These are phyloP conservation scores for Cladophialophora yegresii DNA, from an alignment of 2,329 filamentous ascomycete species.

Conservation along the genomic window DNA sequence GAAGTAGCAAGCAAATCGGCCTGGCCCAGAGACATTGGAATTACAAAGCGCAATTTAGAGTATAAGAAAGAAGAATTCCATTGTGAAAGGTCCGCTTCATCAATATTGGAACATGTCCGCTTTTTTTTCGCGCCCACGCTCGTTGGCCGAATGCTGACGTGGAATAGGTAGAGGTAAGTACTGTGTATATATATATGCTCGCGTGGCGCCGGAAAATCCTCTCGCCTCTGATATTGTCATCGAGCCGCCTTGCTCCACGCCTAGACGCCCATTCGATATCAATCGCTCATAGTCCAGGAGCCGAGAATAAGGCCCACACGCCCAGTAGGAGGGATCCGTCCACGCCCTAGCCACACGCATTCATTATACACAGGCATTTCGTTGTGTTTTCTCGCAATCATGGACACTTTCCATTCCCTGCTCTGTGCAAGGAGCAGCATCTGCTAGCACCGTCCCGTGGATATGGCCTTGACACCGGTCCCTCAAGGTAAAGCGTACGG, in stretches of 20 bases:
- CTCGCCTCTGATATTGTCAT: not conserved
- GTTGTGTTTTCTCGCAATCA: not conserved
- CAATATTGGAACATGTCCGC: not conserved
- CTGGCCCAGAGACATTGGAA: not conserved
- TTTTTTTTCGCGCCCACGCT: not conserved
- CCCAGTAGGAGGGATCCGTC: not conserved
- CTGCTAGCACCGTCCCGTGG: too few species aligned
- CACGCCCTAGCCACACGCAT: not conserved
- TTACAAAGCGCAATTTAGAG: too few species aligned
- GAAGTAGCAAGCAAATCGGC: not conserved
- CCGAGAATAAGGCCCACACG: not conserved
- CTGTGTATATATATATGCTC: not conserved
- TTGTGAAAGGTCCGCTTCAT: not conserved
- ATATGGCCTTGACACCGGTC: not conserved
- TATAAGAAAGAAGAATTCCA: too few species aligned
- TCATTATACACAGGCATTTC: not conserved
- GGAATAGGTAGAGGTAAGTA: not conserved
- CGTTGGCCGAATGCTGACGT: not conserved
- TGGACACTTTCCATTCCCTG: not conserved
- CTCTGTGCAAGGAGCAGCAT: not conserved
- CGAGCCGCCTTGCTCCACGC: not conserved
- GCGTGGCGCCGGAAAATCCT: not conserved
- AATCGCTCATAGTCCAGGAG: not conserved
- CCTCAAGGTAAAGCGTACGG: not conserved
- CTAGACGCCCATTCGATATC: not conserved